Base-by-base conservation (phyloP, 352 stramenopile species). In the Phytophthora cactorum region DNA sequence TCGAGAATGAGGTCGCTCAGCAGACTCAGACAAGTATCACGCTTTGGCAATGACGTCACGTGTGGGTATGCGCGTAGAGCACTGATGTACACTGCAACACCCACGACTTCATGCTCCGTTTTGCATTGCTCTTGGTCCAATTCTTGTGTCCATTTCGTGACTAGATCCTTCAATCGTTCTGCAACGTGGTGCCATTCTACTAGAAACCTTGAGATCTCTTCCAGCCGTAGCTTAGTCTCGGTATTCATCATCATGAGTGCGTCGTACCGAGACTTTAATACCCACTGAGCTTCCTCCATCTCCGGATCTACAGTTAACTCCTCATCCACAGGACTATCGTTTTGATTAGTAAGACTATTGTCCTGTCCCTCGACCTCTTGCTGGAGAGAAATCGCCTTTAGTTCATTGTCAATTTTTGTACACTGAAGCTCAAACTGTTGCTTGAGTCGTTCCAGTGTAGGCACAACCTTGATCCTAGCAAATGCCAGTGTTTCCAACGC, bases 221-320 rank as follows among this genome's bases (percentile, higher is more conserved):
- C 49, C 5, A 75, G 25, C 3, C 62, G 51, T 12, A 65, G 34
- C 4, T 51, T 56, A 1, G 54, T 47, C 25, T 83, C 75, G 14
- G n/a, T 49, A 0, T 53, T 65, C 41, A 36, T 61, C 45, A 82
- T 45, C 9, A 25, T 29, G 1, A 75, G 32, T 10, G 82, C 78
- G 66, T 86, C 75, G 10, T 57, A 62, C 1, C 17, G 6, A 15
- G 66, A 32, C 0, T 50, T 61, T 3, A 57, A 22, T 14, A 27
- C 7, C 68, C 68, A 68, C 25, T 17, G 47, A 39, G 36, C 39
- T 52, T 64, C 68, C 27, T 56, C 63, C 27, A 25, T 3, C 5
- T 58, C 63, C 15, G 8, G 46, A 38, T 43, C 49, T 6, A 41
- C 12, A 53, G 3, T 9, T 10, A 14, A 9, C 17, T 8, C 5